A percentile compares a stretch with the other conserved stretches of the same genome.
Conservation (phyloP, 2,329 filamentous ascomycete species). For the Botrytis byssoidea region DNA sequence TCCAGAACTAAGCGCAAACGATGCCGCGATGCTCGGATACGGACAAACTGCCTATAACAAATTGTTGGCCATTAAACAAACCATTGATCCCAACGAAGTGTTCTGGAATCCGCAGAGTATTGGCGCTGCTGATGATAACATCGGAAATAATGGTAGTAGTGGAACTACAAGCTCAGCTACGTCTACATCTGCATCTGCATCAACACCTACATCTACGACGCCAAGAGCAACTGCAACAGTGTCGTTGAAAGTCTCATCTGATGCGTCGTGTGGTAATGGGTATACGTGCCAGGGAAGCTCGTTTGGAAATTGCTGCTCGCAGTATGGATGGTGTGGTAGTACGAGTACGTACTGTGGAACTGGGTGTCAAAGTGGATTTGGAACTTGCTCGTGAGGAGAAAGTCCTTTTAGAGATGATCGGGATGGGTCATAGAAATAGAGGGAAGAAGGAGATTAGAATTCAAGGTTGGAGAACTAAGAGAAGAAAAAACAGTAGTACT, state of each 20-base stretch:
- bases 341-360: background rate
- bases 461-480: too few species aligned
- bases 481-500: background rate
- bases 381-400: constrained; percentile 4
- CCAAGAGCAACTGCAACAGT: background rate
- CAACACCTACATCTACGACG: background rate
- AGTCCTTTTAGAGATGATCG: background rate
- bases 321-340: constrained; percentile 10
- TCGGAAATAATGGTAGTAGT: background rate
- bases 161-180: background rate
- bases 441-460: background rate
- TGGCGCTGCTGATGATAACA: background rate
- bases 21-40: constrained; percentile 11
- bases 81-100: constrained; percentile 17
- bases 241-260: background rate
- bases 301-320: constrained; percentile 11
- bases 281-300: constrained; percentile 4
- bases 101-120: constrained; percentile 27
- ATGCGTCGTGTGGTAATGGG: constrained; percentile 11
- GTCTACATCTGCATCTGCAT: background rate
- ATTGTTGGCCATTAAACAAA: constrained; percentile 18
- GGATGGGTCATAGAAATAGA: background rate
- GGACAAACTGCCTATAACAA: constrained; percentile 21
- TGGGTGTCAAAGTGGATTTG: constrained; percentile 15
- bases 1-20: constrained; percentile 6